Evolutionary conservation across 225 moss, liverwort and hornwort species (phyloP), one percentile per base, ranked within the genome.

Genomic region (Rhytidiadelphus loreus): DNA sequence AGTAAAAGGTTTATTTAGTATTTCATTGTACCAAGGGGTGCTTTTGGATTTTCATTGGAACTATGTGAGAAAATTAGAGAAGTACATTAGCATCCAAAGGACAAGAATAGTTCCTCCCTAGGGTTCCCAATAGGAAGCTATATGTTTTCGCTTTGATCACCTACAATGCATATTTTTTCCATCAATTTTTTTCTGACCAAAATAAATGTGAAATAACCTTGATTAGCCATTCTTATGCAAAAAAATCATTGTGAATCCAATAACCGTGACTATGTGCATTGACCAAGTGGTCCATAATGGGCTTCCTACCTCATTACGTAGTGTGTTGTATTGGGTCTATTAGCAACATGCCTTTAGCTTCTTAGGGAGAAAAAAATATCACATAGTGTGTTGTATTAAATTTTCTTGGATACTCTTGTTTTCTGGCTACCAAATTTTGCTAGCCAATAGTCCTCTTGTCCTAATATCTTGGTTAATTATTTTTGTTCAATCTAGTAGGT

Each of bases 191-290:
- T 35, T 22, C 23, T 33, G 1, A 52, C 13, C 8, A 5, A 37
- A 37, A 37, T 6, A 6, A 55, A 56, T 56, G 11, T 57, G 1
- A 25, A 57, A 25, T 3, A 78, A 25, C 11, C 9, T 56, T 56
- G 0, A 26, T 16, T 25, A n/a, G 17, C 7, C 25, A n/a, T 16
- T n/a, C 16, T 26, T 25, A 10, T 55, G 2, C 6, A 3, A 77
- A 77, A 37, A 2, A 20, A 9, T 1, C 9, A 15, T n/a, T n/a
- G 25, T 78, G 9, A 11, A 39, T 78, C 5, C 56, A 57, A 78
- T 26, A 56, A 57, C 6, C 1, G 0, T 16, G 17, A 56, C 11
- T 26, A n/a, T 56, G 1, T 35, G 0, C 11, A 57, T 0, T 3
- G 0, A 39, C 26, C 7, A n/a, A 78, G 39, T 78, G n/a, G 56